Percentiles rank a stretch among this genome's conserved stretches.
These are phyloP conservation scores for Pyrrhoderma noxium DNA, from an alignment of 1,284 basidiomycete species.

Conservation along the genomic window DNA sequence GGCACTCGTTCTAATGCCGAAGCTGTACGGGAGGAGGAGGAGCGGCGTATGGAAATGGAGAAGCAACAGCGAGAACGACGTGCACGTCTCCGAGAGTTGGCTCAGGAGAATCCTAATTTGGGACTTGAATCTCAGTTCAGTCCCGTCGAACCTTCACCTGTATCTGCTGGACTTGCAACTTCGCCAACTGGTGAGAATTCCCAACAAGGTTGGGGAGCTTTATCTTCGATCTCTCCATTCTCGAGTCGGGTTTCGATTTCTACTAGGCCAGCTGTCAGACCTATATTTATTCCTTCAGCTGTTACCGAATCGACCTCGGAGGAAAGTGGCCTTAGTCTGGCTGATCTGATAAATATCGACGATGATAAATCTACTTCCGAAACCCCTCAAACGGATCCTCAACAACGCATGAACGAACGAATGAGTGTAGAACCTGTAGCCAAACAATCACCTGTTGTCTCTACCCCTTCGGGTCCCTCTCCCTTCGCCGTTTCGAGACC, in stretches of 20 bases:
- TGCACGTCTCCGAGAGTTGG: constrained; percentile 43
- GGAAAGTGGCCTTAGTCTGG: constrained; percentile 64
- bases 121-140: constrained; percentile 7
- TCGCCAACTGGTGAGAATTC: constrained; percentile 40
- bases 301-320: constrained; percentile 30
- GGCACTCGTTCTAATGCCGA: constrained; percentile 37
- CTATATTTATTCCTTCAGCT: constrained; percentile 35
- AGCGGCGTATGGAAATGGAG: constrained; percentile 49
- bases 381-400: constrained; percentile 19
- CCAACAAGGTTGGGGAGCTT: constrained; percentile 23
- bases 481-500: constrained; percentile 39
- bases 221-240: constrained; percentile 17
- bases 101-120: constrained; percentile 18
- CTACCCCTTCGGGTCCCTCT: constrained; percentile 32
- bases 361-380: constrained; percentile 42
- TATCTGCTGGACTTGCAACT: constrained; percentile 37
- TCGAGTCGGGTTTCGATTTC: constrained; percentile 17
- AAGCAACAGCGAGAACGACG: constrained; percentile 55
- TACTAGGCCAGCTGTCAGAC: constrained; percentile 30
- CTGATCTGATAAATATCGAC: constrained; percentile 72
- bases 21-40: constrained; percentile 45
- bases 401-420: constrained; percentile 11
- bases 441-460: constrained; percentile 18
- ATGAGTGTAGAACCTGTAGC: constrained; percentile 10
- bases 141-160: constrained; percentile 17